A percentile compares a stretch with the other conserved stretches of the same genome.
Evolutionary conservation across 2,329 filamentous ascomycete species (phyloP).

Genomic region (Fusarium subglutinans): DNA sequence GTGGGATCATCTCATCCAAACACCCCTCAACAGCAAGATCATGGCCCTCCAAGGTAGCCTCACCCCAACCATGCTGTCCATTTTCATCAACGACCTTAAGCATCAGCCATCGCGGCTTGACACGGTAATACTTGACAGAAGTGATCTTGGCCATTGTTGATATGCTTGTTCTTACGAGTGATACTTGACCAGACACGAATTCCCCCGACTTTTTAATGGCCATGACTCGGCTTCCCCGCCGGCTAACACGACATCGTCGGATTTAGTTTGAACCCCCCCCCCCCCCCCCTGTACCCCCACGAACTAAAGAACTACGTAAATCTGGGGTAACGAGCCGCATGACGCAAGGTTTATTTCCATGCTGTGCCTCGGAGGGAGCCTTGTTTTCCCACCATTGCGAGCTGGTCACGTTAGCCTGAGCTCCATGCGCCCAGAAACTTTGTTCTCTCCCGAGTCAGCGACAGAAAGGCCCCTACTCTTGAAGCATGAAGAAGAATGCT

Average conservation of each 20-base stretch:
- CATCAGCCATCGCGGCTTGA: constrained; percentile 80
- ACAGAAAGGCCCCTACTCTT: neutral
- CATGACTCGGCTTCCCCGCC: neutral
- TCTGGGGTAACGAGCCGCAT: constrained; percentile 1
- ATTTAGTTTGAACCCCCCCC: neutral
- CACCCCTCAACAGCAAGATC: constrained; percentile 78
- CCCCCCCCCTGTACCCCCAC: too few species aligned
- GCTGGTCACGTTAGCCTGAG: neutral
- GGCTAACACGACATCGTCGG: neutral
- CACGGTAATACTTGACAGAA: constrained; percentile 75
- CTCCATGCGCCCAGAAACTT: neutral
- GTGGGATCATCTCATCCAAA: constrained; percentile 70
- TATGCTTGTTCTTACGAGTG: too few species aligned
- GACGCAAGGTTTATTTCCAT: neutral
- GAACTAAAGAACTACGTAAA: neutral
- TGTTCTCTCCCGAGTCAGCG: neutral
- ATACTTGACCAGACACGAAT: neutral
- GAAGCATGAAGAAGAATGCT: neutral
- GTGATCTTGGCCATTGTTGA: constrained; percentile 46
- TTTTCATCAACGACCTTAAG: constrained; percentile 78
- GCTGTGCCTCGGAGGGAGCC: neutral
- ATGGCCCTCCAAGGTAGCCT: constrained; percentile 78
- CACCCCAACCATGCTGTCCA: constrained; percentile 75
- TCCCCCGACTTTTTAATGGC: neutral
- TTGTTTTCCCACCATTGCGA: neutral